Conservation (phyloP, 441 rosid species). For the Erodium texanum region DNA sequence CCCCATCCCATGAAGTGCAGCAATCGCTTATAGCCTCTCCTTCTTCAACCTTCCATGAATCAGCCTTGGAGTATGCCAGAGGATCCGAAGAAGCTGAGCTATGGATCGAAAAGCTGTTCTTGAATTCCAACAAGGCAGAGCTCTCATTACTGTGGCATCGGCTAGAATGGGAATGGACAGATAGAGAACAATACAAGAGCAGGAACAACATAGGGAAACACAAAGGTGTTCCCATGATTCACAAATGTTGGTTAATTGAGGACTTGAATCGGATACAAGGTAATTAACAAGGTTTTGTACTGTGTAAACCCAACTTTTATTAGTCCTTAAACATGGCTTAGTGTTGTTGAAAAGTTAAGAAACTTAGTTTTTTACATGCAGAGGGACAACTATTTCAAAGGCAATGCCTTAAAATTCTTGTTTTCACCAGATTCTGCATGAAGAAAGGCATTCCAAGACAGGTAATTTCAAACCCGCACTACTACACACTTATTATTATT, state of each 20-base stretch:
- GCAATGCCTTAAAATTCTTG: not conserved
- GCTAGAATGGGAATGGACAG: not conserved
- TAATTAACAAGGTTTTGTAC: not conserved
- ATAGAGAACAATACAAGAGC: not conserved
- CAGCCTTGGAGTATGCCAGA: not conserved
- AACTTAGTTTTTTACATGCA: not conserved
- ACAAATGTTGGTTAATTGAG: not conserved
- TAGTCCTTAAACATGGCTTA: not conserved
- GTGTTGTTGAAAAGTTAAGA: not conserved
- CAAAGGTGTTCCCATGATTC: not conserved
- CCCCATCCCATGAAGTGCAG: conserved; percentile 24
- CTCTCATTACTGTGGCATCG: not conserved
- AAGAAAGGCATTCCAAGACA: no score
- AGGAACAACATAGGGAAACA: not conserved
- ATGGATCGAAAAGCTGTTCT: not conserved
- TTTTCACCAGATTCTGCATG: no score
- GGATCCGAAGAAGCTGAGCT: not conserved
- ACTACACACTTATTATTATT: not conserved
- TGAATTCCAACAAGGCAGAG: not conserved
- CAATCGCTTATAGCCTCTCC: no score
- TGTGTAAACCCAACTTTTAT: not conserved
- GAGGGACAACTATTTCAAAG: not conserved
- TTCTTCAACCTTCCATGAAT: not conserved
- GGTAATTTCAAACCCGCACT: not conserved
- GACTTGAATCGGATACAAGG: not conserved